Percentiles rank a stretch among this genome's conserved stretches.
Evolutionary conservation across 1,284 basidiomycete species (phyloP).

Genomic region (Boletus albobrunnescens): DNA sequence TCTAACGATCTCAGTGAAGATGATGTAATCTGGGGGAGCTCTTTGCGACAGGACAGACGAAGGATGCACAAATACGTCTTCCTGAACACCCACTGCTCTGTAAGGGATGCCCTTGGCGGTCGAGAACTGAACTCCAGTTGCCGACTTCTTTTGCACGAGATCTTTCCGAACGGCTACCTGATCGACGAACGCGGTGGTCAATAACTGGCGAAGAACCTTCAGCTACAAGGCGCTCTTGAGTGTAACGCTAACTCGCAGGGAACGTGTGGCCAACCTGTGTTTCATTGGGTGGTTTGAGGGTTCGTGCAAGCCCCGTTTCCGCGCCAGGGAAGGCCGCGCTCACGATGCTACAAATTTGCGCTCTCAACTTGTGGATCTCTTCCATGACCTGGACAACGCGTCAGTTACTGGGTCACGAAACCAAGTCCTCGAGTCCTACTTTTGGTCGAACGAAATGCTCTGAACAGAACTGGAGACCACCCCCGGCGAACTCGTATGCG

Average conservation of each 20-base stretch:
- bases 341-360: conserved; percentile 85
- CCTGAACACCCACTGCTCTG: conserved; percentile 73
- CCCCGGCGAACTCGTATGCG: conserved; percentile 91
- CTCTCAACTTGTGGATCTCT: conserved; percentile 96
- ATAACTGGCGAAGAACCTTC: conserved; percentile 86
- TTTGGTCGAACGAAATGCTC: conserved; percentile 92
- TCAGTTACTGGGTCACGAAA: conserved; percentile 1
- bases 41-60: conserved; percentile 72
- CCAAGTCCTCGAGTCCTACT: conserved; percentile 41
- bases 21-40: conserved; percentile 83
- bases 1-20: conserved; percentile 79
- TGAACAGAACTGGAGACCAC: conserved; percentile 75
- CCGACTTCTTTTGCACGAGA: conserved; percentile 54
- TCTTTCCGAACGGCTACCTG: conserved; percentile 94
- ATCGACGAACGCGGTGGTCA: conserved; percentile 92
- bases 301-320: conserved; percentile 55
- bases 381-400: conserved; percentile 81
- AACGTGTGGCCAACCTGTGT: conserved; percentile 53
- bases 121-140: conserved; percentile 65
- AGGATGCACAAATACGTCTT: conserved; percentile 93
- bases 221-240: conserved; percentile 46
- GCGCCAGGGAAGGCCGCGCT: conserved; percentile 62
- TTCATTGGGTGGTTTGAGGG: conserved; percentile 68
- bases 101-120: conserved; percentile 84
- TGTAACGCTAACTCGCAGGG: not conserved